phyloP scores from a whole-genome alignment of 345 rosid species.

The Murraya paniculata region DNA sequence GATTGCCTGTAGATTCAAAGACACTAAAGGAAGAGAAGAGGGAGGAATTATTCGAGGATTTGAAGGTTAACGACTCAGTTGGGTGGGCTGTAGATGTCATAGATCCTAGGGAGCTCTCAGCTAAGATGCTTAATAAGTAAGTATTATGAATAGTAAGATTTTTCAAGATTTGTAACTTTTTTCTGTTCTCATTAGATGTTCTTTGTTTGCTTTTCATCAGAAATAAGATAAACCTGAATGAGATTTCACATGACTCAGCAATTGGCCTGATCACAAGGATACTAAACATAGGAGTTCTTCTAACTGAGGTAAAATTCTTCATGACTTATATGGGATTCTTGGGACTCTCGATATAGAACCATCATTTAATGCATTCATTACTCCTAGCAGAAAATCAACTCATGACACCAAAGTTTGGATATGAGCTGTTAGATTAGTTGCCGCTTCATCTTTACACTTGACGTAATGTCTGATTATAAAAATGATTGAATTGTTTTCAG shows the following conservation, averaged over 20 bases:
- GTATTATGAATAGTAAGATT: slow-evolving; percentile 13
- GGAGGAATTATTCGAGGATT: slow-evolving; percentile 72
- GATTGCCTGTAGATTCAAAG: slow-evolving; percentile 64
- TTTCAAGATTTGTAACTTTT: not conserved
- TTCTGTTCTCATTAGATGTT: slow-evolving; percentile 5
- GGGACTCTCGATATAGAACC: not conserved
- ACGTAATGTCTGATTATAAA: not conserved
- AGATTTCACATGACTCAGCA: slow-evolving; percentile 92
- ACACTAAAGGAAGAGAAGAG: slow-evolving; percentile 92
- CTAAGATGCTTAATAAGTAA: slow-evolving; percentile 86
- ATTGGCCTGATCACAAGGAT: slow-evolving; percentile 72
- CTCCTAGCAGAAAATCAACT: not conserved
- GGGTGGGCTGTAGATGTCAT: slow-evolving; percentile 98
- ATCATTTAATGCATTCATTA: not conserved
- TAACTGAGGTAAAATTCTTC: slow-evolving; percentile 64
- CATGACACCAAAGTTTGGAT: not conserved
- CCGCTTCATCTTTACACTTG: not conserved
- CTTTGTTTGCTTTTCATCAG: slow-evolving; percentile 33
- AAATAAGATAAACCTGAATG: slow-evolving; percentile 80
- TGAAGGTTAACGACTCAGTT: slow-evolving; percentile 69
- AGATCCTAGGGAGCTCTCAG: slow-evolving; percentile 89
- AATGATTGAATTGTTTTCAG: too few species aligned
- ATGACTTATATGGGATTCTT: slow-evolving; percentile 7
- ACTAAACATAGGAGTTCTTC: slow-evolving; percentile 72
- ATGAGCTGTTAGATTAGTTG: not conserved